Percentiles rank a stretch among this genome's conserved stretches.
phyloP scores from a whole-genome alignment of 1,284 basidiomycete species.

The Amylostereum areolatum region DNA sequence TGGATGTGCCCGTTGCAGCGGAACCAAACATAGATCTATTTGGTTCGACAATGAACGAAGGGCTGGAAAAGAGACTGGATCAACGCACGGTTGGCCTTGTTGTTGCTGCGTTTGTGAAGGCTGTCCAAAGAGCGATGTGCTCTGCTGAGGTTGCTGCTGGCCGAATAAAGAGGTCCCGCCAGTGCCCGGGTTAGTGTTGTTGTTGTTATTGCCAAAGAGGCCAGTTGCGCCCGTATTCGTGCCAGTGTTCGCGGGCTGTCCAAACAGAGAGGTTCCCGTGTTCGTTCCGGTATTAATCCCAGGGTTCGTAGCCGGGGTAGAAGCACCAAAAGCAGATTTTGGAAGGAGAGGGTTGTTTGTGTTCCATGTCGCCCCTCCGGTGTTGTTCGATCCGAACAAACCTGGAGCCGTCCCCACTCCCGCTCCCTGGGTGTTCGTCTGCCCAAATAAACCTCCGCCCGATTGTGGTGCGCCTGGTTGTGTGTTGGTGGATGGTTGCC shows the following conservation, averaged over 20 bases:
- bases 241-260: slow-evolving; percentile 10
- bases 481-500: slow-evolving; percentile 19
- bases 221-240: background rate
- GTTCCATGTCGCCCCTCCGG: slow-evolving; percentile 5
- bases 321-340: slow-evolving; percentile 9
- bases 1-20: background rate
- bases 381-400: background rate
- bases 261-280: slow-evolving; percentile 9
- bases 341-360: slow-evolving; percentile 9
- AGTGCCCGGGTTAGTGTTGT: slow-evolving; percentile 7
- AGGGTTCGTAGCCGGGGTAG: background rate
- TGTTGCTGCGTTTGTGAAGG: too few species aligned
- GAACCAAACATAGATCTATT: too few species aligned
- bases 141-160: slow-evolving; percentile 7
- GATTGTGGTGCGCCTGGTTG: slow-evolving; percentile 12
- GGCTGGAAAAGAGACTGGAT: too few species aligned
- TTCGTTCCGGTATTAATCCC: background rate
- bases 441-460: slow-evolving; percentile 14
- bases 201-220: slow-evolving; percentile 12
- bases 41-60: too few species aligned
- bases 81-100: too few species aligned
- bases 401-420: background rate
- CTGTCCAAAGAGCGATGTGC: slow-evolving; percentile 1
- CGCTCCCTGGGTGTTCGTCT: slow-evolving; percentile 11
- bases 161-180: slow-evolving; percentile 8